A percentile compares a stretch with the other conserved stretches of the same genome.
phyloP scores from a whole-genome alignment of 2,329 filamentous ascomycete species.

The Calonectria montana region DNA sequence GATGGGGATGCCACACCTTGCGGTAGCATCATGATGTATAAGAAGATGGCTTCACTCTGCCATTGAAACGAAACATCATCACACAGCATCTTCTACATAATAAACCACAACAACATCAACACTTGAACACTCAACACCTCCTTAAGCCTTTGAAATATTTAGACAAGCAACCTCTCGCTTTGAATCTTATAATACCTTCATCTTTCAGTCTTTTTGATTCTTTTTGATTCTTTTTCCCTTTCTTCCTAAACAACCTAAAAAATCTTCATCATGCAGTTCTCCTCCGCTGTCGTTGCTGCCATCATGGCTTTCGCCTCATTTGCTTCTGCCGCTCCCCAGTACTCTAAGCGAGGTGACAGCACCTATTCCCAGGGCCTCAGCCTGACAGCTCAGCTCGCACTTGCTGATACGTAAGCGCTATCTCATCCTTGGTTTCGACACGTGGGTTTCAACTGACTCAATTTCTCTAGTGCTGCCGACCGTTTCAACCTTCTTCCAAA shows the following conservation, averaged over 20 bases:
- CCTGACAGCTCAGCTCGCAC: constrained; percentile 52
- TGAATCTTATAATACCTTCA: background rate
- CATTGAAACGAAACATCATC: constrained; percentile 31
- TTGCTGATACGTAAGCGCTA: constrained; percentile 51
- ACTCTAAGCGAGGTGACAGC: constrained; percentile 22
- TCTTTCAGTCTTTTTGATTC: background rate
- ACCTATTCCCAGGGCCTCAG: constrained; percentile 36
- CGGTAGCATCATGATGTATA: constrained; percentile 30
- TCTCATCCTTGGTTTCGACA: background rate
- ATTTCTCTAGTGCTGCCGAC: constrained; percentile 51
- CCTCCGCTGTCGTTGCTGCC: constrained; percentile 47
- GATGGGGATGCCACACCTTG: background rate
- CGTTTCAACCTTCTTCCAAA: constrained; percentile 54
- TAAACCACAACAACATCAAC: background rate
- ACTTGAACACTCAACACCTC: background rate
- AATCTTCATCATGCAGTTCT: constrained; percentile 46
- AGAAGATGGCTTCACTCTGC: constrained; percentile 33
- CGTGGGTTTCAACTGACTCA: background rate
- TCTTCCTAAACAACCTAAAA: background rate
- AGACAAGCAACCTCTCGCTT: background rate
- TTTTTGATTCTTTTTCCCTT: background rate
- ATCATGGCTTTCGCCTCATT: constrained; percentile 54
- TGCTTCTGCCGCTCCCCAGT: constrained; percentile 41
- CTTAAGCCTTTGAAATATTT: background rate
- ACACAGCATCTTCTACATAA: constrained; percentile 18